These are phyloP conservation scores for Penicillium turbatum DNA, from an alignment of 495 filamentous ascomycete species.

Conservation along the genomic window DNA sequence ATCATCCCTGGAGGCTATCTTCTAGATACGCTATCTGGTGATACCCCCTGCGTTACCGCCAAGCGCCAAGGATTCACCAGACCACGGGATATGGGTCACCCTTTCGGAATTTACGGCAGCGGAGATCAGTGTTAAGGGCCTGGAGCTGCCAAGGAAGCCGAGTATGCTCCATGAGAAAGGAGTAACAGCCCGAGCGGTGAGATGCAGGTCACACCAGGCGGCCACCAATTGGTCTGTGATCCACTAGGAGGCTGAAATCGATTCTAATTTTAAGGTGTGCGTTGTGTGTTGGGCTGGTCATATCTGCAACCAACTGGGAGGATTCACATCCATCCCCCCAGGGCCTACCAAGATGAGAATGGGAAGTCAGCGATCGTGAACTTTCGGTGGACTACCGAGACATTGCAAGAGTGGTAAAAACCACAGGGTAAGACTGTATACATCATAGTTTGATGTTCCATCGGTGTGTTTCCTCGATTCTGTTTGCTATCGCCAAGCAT, in stretches of 20 bases:
- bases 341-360: neutral
- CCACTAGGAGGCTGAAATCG: conserved; percentile 7
- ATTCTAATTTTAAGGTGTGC: conserved; percentile 10
- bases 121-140: conserved; percentile 15
- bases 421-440: neutral
- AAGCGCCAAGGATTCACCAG: conserved; percentile 35
- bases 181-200: conserved; percentile 23
- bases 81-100: conserved; percentile 10
- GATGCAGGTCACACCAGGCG: conserved; percentile 12
- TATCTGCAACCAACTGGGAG: neutral
- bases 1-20: neutral
- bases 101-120: conserved; percentile 2
- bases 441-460: neutral
- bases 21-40: conserved; percentile 11
- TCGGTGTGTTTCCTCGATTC: conserved; percentile 15
- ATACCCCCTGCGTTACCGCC: conserved; percentile 35
- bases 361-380: no score
- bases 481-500: conserved; percentile 23
- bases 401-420: neutral
- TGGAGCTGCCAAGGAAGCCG: conserved; percentile 20
- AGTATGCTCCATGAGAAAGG: conserved; percentile 17
- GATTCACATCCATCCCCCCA: no score
- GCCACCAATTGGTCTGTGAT: neutral
- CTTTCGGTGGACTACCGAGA: neutral
- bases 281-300: neutral